Base-by-base conservation (phyloP, 345 rosid genomes). In the Alliaria petiolata region DNA sequence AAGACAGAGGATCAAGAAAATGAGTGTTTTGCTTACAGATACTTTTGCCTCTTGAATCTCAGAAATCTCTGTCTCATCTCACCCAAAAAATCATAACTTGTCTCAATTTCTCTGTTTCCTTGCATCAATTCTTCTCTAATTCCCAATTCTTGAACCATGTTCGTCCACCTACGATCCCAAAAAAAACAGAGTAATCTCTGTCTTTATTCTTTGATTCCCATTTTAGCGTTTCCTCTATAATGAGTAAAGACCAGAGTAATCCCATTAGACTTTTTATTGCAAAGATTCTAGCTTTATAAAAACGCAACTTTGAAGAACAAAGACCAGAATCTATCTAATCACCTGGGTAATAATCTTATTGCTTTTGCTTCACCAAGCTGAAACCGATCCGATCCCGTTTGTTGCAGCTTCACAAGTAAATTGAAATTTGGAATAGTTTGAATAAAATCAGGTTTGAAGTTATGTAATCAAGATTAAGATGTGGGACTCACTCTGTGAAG, bases 11-110 rank as follows among this genome's bases (percentile, higher is more conserved):
- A 61, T 47, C 35, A 15, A 30, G 34, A 57, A 56, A 49, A 54
- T 25, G 67, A 30, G 30, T 66, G 22, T 14, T 33, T 43, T 38
- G 66, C 90, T 81, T 66, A 85, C 86, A 83, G 42, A 78, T 83
- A 85, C 28, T 69, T 88, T 52, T 83, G 76, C 80, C 63, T 76
- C 80, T 87, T 87, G 66, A 87, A 86, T 46, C 73, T 75, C 44
- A 85, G 72, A 71, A 82, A 86, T 51, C 87, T 88, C 38, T 78
- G 81, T 67, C 81, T 84, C 81, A 88, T 77, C 60, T 78, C 81
- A 67, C 54, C 63, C 4, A 76, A 56, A 64, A 70, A 64, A 62
- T 75, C 79, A 68, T 44, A 75, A 36, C 22, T 60, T 22, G 65
- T 61, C 16, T 69, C 65, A n/a, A 4, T 13, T 43, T 75, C 64